These are phyloP conservation scores for Termitomyces sp. DNA, from an alignment of 768 basidiomycete species.

Conservation along the genomic window DNA sequence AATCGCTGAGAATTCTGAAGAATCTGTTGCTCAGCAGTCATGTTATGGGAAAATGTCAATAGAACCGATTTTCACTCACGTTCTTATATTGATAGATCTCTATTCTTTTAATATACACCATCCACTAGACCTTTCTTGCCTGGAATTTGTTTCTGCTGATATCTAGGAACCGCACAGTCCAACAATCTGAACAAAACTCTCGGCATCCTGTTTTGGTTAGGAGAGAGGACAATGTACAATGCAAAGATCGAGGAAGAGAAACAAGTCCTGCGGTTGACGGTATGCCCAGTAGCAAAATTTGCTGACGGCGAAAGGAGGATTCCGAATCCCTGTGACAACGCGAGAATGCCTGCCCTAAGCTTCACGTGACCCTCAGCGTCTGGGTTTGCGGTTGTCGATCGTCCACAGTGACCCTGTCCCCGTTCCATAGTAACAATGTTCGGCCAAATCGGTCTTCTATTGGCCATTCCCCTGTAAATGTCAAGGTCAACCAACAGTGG, in stretches of 20 bases:
- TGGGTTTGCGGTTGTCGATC: too few species aligned
- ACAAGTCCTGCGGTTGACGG: too few species aligned
- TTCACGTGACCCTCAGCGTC: not conserved
- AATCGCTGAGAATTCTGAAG: not conserved
- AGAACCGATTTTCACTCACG: not conserved
- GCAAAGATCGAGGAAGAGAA: not conserved
- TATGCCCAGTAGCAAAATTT: too few species aligned
- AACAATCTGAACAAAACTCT: too few species aligned
- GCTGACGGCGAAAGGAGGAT: too few species aligned
- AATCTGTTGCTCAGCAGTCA: not conserved
- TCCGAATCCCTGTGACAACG: not conserved
- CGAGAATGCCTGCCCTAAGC: not conserved
- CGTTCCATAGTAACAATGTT: not conserved
- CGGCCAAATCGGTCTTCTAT: not conserved
- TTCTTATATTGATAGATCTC: not conserved
- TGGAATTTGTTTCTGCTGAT: not conserved
- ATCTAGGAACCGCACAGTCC: too few species aligned
- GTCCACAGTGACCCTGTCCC: too few species aligned
- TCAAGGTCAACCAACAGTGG: not conserved
- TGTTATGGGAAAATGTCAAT: not conserved
- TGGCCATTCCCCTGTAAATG: too few species aligned
- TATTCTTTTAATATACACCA: not conserved
- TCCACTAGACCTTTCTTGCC: not conserved
- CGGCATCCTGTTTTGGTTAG: too few species aligned
- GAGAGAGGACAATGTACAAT: too few species aligned